Conservation (phyloP, 2,329 filamentous ascomycete genomes). For the Stagonosporopsis chrysanthemi region DNA sequence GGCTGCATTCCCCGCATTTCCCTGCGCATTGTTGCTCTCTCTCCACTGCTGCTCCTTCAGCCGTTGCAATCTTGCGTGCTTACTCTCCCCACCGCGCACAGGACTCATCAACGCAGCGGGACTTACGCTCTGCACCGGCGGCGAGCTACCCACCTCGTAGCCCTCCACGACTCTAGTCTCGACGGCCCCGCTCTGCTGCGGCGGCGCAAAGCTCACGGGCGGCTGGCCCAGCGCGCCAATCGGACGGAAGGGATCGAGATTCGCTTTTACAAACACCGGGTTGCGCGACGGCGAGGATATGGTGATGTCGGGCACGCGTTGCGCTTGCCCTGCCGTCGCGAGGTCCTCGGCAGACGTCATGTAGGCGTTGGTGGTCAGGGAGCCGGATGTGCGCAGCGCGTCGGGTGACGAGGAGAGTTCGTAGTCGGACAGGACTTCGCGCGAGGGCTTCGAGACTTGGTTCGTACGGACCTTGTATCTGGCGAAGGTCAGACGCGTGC, state of each 20-base stretch:
- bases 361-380: conserved; percentile 23
- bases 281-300: conserved; percentile 38
- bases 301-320: conserved; percentile 38
- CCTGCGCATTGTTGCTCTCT: conserved; percentile 51
- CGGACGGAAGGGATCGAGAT: conserved; percentile 42
- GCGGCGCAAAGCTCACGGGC: conserved; percentile 49
- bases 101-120: conserved; percentile 7
- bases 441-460: conserved; percentile 70
- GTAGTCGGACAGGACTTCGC: conserved; percentile 58
- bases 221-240: conserved; percentile 45
- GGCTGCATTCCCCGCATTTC: conserved; percentile 58
- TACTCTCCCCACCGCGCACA: conserved; percentile 20
- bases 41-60: conserved; percentile 39
- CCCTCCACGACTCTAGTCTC: conserved; percentile 49
- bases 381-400: conserved; percentile 14
- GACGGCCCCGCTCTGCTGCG: conserved; percentile 36
- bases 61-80: conserved; percentile 34
- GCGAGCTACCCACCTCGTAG: conserved; percentile 40
- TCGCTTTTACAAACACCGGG: conserved; percentile 39
- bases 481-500: conserved; percentile 73
- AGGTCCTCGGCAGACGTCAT: conserved; percentile 18
- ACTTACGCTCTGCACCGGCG: conserved; percentile 24
- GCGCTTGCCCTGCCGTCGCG: neutral
- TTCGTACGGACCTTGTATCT: conserved; percentile 79
- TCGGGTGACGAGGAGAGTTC: conserved; percentile 32